Evolutionary conservation across 257 asterid species (phyloP).

Genomic region (Euphrasia confusa): DNA sequence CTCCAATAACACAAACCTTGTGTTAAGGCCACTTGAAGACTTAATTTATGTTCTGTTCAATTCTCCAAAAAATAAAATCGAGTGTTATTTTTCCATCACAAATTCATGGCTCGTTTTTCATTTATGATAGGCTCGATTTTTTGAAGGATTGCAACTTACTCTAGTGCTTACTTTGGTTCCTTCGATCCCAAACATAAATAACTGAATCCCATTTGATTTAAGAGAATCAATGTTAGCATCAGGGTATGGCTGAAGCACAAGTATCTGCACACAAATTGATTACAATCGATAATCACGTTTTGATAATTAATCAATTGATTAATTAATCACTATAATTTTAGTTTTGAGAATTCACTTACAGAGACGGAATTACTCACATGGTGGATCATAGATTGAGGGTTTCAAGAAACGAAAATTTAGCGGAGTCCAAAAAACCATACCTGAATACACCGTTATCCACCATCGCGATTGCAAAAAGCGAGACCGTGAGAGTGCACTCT

Average conservation of each 20-base stretch:
- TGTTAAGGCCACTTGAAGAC: too few relatives aligned
- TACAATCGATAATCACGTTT: neutral
- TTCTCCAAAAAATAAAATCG: too few relatives aligned
- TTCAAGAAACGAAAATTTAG: slow-evolving; percentile 63
- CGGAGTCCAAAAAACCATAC: slow-evolving; percentile 65
- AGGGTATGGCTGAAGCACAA: slow-evolving; percentile 77
- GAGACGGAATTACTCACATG: slow-evolving; percentile 41
- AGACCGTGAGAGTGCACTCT: too few relatives aligned
- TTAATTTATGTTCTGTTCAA: too few relatives aligned
- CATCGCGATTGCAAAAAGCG: too few relatives aligned
- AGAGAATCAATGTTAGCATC: slow-evolving; percentile 64
- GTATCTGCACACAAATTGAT: slow-evolving; percentile 37
- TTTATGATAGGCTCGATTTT: too few relatives aligned
- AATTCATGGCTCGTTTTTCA: too few relatives aligned
- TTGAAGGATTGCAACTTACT: too few relatives aligned
- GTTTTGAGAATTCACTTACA: neutral
- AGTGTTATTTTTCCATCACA: too few relatives aligned
- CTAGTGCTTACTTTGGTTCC: slow-evolving; percentile 55
- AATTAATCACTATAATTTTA: too few relatives aligned
- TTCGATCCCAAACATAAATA: slow-evolving; percentile 76
- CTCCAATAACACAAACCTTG: neutral
- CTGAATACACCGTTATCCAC: slow-evolving; percentile 69
- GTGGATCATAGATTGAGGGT: slow-evolving; percentile 68
- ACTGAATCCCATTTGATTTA: slow-evolving; percentile 53
- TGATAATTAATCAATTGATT: too few relatives aligned